Percentiles rank a stretch among this genome's conserved stretches.
These are phyloP conservation scores for Tuber melanosporum DNA, from an alignment of 495 filamentous ascomycete genomes.

Conservation along the genomic window DNA sequence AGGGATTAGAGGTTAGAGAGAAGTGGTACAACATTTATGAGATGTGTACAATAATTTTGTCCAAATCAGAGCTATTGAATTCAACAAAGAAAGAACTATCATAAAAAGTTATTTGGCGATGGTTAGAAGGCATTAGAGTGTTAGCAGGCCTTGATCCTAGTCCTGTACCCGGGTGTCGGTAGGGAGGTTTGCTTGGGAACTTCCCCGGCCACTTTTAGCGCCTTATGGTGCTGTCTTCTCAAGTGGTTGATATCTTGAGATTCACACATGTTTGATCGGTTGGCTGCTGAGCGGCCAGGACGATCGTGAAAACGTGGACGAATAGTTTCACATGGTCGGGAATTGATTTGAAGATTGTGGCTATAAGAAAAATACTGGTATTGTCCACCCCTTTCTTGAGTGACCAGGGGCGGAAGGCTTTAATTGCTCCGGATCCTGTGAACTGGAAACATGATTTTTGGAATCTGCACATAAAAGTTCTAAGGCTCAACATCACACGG, in stretches of 20 bases:
- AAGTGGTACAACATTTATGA: too few relatives aligned
- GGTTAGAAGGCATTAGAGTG: neutral
- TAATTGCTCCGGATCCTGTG: neutral
- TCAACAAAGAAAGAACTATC: too few relatives aligned
- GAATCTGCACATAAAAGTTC: neutral
- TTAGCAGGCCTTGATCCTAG: neutral
- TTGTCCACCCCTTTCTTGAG: neutral
- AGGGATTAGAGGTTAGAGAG: too few relatives aligned
- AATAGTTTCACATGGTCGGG: neutral
- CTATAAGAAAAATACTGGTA: neutral
- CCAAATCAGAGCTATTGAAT: too few relatives aligned
- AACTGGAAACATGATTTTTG: neutral
- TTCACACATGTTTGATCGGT: neutral
- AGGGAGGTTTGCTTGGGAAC: too few relatives aligned
- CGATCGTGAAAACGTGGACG: neutral
- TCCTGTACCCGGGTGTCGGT: neutral
- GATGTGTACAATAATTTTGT: too few relatives aligned
- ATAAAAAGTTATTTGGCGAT: neutral
- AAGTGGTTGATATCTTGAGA: neutral
- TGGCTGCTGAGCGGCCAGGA: neutral
- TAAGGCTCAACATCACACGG: neutral
- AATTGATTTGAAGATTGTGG: neutral
- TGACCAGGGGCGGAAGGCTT: neutral
- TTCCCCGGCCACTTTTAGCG: neutral
- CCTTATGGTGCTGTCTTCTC: neutral